phyloP scores from a whole-genome alignment of 257 asterid species.

The Sherardia arvensis region DNA sequence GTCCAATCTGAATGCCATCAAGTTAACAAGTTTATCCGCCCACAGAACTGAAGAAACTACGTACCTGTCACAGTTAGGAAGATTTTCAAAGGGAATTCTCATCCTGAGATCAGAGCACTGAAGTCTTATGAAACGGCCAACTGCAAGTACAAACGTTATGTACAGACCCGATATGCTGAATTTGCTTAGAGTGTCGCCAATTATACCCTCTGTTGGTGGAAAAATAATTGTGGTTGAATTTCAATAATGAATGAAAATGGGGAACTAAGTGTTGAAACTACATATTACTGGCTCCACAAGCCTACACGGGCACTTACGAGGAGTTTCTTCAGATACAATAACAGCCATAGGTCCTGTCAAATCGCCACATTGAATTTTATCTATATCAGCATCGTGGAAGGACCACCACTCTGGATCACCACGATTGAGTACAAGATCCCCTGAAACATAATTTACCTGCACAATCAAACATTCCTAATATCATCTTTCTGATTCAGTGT shows the following conservation, averaged over 20 bases:
- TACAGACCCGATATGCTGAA: conserved; percentile 97
- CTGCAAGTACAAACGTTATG: conserved; percentile 94
- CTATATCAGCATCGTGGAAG: conserved; percentile 54
- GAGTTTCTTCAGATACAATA: conserved; percentile 94
- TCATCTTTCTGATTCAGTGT: background rate
- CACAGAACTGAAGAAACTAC: background rate
- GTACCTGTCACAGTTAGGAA: conserved; percentile 96
- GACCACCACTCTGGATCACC: conserved; percentile 85
- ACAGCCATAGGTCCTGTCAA: conserved; percentile 88
- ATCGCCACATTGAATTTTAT: conserved; percentile 49
- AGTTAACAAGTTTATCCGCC: background rate
- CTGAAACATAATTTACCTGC: conserved; percentile 6
- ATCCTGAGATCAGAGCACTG: conserved; percentile 93
- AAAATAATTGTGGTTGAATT: background rate
- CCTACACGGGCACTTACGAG: conserved; percentile 50
- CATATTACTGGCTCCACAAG: background rate
- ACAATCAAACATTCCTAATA: background rate
- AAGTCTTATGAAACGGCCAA: conserved; percentile 90
- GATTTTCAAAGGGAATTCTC: conserved; percentile 96
- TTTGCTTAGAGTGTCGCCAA: conserved; percentile 97
- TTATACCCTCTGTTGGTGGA: conserved; percentile 73
- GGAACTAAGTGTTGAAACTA: background rate
- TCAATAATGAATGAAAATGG: background rate
- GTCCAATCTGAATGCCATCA: background rate
- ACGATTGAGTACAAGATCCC: conserved; percentile 55